A percentile compares a stretch with the other conserved stretches of the same genome.
Conservation (phyloP, 2,329 filamentous ascomycete species). For the Arthrobotrys conoides region DNA sequence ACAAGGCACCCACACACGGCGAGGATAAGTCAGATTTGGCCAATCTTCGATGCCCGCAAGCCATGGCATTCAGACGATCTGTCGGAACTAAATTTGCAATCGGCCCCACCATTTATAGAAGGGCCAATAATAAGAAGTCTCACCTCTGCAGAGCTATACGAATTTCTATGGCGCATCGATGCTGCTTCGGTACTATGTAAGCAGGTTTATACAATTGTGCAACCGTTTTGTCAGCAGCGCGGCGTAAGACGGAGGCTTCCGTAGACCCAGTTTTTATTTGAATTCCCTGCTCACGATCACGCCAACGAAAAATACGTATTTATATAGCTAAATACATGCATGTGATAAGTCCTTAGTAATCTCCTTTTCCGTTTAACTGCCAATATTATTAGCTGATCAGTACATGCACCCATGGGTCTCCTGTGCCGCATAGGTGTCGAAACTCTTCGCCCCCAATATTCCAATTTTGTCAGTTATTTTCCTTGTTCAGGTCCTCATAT, state of each 20-base stretch:
- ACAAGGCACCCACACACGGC: neutral
- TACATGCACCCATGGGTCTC: too few species aligned
- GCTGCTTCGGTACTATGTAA: neutral
- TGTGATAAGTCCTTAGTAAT: too few species aligned
- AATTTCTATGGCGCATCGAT: neutral
- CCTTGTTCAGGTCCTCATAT: too few species aligned
- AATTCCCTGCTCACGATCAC: too few species aligned
- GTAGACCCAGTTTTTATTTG: too few species aligned
- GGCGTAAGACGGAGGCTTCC: neutral
- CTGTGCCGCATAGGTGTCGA: too few species aligned
- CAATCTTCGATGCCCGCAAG: slow-evolving; percentile 1
- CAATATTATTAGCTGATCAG: too few species aligned
- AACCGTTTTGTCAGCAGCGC: neutral
- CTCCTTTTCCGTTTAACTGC: too few species aligned
- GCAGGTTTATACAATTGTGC: neutral
- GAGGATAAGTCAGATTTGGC: neutral
- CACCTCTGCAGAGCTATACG: neutral
- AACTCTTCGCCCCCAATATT: too few species aligned
- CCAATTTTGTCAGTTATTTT: too few species aligned
- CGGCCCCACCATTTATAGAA: neutral
- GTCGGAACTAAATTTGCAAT: slow-evolving; percentile 8
- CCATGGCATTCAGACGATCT: slow-evolving; percentile 12
- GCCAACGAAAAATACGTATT: too few species aligned
- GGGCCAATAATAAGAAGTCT: neutral
- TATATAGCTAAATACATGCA: too few species aligned